A percentile compares a stretch with the other conserved stretches of the same genome.
Evolutionary conservation across 192 early-diverging fungal species (phyloP).

Genomic region (Backusella circina): DNA sequence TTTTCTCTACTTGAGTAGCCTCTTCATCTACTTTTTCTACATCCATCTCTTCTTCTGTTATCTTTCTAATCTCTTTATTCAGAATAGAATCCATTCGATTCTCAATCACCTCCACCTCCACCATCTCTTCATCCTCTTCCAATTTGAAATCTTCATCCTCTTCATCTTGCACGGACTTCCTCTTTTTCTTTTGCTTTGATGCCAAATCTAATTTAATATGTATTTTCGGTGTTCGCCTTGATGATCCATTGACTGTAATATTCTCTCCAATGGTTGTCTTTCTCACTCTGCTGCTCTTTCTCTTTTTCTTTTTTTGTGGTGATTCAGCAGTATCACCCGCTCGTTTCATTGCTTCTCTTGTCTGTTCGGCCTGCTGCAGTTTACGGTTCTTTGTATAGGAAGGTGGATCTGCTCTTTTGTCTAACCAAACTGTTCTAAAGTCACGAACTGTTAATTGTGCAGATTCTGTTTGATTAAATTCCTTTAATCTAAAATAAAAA

Average conservation of each 20-base stretch:
- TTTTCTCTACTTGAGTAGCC: not conserved
- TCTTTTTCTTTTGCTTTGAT: not conserved
- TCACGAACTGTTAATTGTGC: conserved; percentile 71
- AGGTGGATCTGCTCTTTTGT: conserved; percentile 78
- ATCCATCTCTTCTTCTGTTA: not conserved
- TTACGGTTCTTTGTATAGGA: conserved; percentile 56
- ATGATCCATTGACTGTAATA: not conserved
- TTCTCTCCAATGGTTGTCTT: not conserved
- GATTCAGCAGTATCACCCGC: not conserved
- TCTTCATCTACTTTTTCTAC: not conserved
- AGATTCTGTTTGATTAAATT: conserved; percentile 80
- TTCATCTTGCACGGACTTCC: too few species aligned
- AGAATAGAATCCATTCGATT: not conserved
- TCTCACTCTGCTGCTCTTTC: not conserved
- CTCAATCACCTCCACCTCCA: not conserved
- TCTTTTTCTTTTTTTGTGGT: not conserved
- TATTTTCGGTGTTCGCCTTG: not conserved
- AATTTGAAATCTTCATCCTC: not conserved
- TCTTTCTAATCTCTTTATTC: not conserved
- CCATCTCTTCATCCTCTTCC: conserved; percentile 22
- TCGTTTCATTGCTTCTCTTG: not conserved
- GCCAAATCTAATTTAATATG: not conserved
- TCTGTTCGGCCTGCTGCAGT: not conserved
- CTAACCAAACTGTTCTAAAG: conserved; percentile 84
- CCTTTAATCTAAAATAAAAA: conserved; percentile 54